Base-by-base conservation (phyloP, 106 monocot genomes). In the Alisma plantagoaquatica region DNA sequence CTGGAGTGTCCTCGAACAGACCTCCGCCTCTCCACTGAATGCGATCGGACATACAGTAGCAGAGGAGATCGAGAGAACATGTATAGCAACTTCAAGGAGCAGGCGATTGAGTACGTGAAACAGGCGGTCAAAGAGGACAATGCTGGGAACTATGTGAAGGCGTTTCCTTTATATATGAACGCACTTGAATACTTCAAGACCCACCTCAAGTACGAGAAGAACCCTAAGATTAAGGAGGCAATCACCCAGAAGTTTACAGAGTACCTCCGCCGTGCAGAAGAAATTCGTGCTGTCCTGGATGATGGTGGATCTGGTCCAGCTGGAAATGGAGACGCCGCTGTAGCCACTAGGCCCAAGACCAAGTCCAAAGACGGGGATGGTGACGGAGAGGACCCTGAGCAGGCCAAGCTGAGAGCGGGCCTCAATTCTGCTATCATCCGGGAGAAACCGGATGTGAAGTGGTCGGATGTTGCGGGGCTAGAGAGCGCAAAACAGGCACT, bases 181-280 rank as follows among this genome's bases (percentile, higher is more conserved):
- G 81, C 81, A 28, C 61, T 81, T 4, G 81, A 81, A 56, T 81
- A 81, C 72, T 81, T 81, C 61, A 54, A 53, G 17, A 81, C 81
- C 14, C 81, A 81, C 55, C 81, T 81, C 54, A 81, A n/a, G n/a
- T n/a, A n/a, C n/a, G n/a, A n/a, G n/a, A n/a, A n/a, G n/a, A n/a
- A n/a, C n/a, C n/a, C n/a, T 8, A 82, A 82, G 59, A 82, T 82
- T 65, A 82, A 77, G 70, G 82, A 82, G 58, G 76, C 82, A 0
- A 82, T 82, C 58, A 82, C 82, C 42, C 69, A 73, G 53, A 82
- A 82, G 68, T 82, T 82, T 70, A 82, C 82, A 24, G 81, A 81
- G 59, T 81, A 81, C 57, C 76, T 81, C 31, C 72, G 81, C 25
- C 67, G 81, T 1, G 81, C 81, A 3, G 76, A 81, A 73, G 81